phyloP scores from a whole-genome alignment of 2,329 filamentous ascomycete genomes.

The Pseudogymnoascus sp. region DNA sequence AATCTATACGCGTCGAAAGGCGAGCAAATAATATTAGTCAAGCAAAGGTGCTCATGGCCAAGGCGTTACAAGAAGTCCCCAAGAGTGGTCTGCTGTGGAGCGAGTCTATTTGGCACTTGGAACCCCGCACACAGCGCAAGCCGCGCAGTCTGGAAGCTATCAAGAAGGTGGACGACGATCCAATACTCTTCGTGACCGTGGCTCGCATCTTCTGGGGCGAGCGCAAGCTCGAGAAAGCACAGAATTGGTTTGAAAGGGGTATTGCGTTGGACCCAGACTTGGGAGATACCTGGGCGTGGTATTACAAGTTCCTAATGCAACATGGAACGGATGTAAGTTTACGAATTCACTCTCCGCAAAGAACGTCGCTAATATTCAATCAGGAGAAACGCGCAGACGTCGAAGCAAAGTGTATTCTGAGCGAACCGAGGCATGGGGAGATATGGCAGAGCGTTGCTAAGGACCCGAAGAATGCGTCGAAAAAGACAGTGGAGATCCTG shows the following conservation, averaged over 20 bases:
- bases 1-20: constrained; percentile 87
- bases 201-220: constrained; percentile 96
- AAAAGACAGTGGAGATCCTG: constrained; percentile 70
- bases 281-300: constrained; percentile 97
- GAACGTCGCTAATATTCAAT: constrained; percentile 12
- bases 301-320: constrained; percentile 84
- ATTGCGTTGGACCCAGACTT: constrained; percentile 77
- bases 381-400: constrained; percentile 82
- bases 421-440: constrained; percentile 88
- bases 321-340: constrained; percentile 68
- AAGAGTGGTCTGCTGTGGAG: constrained; percentile 82
- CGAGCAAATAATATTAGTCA: constrained; percentile 75
- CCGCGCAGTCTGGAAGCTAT: constrained; percentile 87
- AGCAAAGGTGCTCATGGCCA: constrained; percentile 87
- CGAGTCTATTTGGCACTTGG: constrained; percentile 92
- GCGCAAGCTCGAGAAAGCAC: constrained; percentile 83
- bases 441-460: constrained; percentile 82
- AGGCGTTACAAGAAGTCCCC: constrained; percentile 84
- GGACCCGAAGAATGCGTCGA: constrained; percentile 70
- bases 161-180: constrained; percentile 91
- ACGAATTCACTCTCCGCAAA: neutral
- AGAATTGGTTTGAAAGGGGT: constrained; percentile 96
- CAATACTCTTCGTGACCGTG: constrained; percentile 80
- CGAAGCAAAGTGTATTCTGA: constrained; percentile 67
- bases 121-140: constrained; percentile 85